Evolutionary conservation across 1,139 yeast species (phyloP).

Genomic region (Dujonia santamariae): DNA sequence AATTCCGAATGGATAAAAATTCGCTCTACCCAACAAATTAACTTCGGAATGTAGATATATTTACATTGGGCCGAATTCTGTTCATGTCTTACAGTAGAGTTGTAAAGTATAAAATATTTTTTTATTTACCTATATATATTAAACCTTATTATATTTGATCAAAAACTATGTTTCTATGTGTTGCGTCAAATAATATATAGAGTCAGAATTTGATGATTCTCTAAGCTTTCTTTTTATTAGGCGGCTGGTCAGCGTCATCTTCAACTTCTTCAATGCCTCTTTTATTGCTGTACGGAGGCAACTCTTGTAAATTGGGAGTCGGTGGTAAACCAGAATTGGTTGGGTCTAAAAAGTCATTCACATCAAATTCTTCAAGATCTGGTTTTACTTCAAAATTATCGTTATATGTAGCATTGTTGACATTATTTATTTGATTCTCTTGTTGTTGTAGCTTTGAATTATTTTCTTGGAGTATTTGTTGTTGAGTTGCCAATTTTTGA

Average conservation of each 20-base stretch:
- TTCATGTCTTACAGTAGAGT: no score
- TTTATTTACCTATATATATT: no score
- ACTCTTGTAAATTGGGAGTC: conserved; percentile 4
- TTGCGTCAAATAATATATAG: no score
- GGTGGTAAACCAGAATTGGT: conserved; percentile 8
- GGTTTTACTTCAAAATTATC: conserved; percentile 2
- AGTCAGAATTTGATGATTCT: no score
- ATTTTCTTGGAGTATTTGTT: conserved; percentile 25
- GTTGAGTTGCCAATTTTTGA: conserved; percentile 40
- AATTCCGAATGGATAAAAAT: no score
- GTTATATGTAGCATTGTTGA: not conserved
- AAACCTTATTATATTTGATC: conserved; percentile 79
- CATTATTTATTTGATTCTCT: conserved; percentile 3
- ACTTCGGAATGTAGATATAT: no score
- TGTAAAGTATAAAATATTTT: no score
- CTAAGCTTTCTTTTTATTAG: no score
- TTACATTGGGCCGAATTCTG: no score
- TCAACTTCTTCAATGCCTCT: conserved; percentile 19
- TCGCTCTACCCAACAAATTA: no score
- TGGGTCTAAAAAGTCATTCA: conserved; percentile 32
- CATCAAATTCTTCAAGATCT: conserved; percentile 36
- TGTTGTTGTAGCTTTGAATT: conserved; percentile 14
- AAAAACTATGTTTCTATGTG: no score
- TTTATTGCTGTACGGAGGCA: conserved; percentile 7
- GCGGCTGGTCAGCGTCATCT: conserved; percentile 16